Evolutionary conservation across 345 rosid genomes (phyloP).

Genomic region (Adansonia digitata): DNA sequence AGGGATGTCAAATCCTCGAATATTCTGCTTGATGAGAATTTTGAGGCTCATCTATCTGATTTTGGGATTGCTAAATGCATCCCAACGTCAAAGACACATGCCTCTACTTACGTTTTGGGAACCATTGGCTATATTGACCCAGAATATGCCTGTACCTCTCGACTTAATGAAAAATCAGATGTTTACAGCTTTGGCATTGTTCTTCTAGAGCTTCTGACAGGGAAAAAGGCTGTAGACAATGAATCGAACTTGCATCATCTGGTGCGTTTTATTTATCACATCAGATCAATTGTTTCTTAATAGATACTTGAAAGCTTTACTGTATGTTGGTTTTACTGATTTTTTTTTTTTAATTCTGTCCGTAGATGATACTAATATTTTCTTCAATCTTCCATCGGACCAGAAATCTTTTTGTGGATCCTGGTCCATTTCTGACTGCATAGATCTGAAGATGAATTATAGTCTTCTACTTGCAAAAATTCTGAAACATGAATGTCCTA

Average conservation of each 20-base stretch:
- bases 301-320: background rate
- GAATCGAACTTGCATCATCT: constrained; percentile 89
- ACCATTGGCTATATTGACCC: constrained; percentile 98
- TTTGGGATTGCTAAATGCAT: constrained; percentile 90
- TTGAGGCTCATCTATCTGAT: constrained; percentile 82
- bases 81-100: constrained; percentile 63
- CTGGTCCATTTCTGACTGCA: background rate
- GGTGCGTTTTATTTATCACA: constrained; percentile 32
- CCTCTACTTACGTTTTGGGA: constrained; percentile 81
- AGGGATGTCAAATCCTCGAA: constrained; percentile 93
- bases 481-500: background rate
- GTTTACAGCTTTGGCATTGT: constrained; percentile 95
- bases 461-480: background rate
- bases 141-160: constrained; percentile 85
- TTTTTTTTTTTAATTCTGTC: background rate
- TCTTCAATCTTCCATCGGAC: too few relatives aligned
- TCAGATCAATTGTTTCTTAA: background rate
- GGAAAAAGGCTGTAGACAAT: constrained; percentile 91
- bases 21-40: constrained; percentile 79
- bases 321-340: too few relatives aligned
- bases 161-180: constrained; percentile 84
- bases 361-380: too few relatives aligned
- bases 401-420: background rate
- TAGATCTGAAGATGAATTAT: background rate
- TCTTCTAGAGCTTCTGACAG: constrained; percentile 88